Evolutionary conservation across 2,329 filamentous ascomycete genomes (phyloP), one percentile per base, ranked within the genome.

Genomic region (Penicillium glabrum): DNA sequence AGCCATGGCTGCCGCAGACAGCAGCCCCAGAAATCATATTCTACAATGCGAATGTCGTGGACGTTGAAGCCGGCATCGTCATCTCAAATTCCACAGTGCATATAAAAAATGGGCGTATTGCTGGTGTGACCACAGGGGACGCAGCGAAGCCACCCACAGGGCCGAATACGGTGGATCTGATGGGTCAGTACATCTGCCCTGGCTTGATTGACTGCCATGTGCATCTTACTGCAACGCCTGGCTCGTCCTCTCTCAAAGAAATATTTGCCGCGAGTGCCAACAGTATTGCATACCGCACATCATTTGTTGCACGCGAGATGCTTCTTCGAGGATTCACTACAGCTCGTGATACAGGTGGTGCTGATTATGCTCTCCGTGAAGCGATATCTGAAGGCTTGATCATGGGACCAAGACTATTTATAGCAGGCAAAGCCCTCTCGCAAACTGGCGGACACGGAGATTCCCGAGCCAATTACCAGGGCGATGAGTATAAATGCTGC

Each of bases 391-490:
- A 86, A 29, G 79, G 79, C 72, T 85, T 0, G 75, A 33, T 83
- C 46, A 75, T 79, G 3, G 84, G 83, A 0, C 83, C 83, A 0
- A 69, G 82, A 7, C 66, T 86, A 2, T 83, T 84, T 67, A 80
- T 83, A 24, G 75, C 81, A 1, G 79, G 79, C 14, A 75, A 80
- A 45, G 82, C 79, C 0, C 75, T 86, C 5, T 80, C 78, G 7
- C 83, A 86, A 68, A 84, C 83, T 0, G 83, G 83, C 1, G 83
- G 84, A 0, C 83, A 86, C 56, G 82, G 78, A 7, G 83, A 86
- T 64, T 63, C 75, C 3, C 71, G 77, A 3, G 69, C 74, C 1
- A 69, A 73, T 5, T 78, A 82, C 57, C 73, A 79, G 35, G 70
- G 74, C 10, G 29, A 29, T 51, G 70, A 54, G 33, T 6, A 45